phyloP scores from a whole-genome alignment of 2,329 filamentous ascomycete species.

The Epichloe scottii region DNA sequence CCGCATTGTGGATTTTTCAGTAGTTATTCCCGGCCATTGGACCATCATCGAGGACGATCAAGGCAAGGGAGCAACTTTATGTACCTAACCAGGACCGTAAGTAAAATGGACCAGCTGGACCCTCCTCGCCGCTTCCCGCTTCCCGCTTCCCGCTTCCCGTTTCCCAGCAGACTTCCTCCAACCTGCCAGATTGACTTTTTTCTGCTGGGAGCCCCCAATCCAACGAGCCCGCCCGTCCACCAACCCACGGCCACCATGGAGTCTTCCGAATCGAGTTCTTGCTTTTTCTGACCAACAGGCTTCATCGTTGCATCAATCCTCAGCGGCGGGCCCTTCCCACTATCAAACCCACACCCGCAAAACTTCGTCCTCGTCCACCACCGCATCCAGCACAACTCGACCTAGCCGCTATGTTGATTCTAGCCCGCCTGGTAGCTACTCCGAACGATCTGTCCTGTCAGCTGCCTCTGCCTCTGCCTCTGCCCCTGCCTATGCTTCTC shows the following conservation, averaged over 20 bases:
- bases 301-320: background rate
- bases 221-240: background rate
- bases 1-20: background rate
- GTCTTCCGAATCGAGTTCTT: background rate
- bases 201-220: background rate
- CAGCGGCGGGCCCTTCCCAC: background rate
- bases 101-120: background rate
- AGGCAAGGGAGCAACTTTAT: background rate
- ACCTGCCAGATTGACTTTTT: background rate
- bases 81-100: background rate
- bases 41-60: background rate
- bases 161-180: background rate
- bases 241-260: constrained; percentile 2
- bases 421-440: constrained; percentile 42
- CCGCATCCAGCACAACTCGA: constrained; percentile 24
- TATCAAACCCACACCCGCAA: constrained; percentile 13
- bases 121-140: background rate
- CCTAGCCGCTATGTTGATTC: constrained; percentile 49
- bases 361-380: constrained; percentile 32
- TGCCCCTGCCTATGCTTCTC: constrained; percentile 26
- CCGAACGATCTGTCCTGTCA: constrained; percentile 48
- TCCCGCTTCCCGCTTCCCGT: background rate
- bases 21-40: background rate
- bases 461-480: constrained; percentile 31
- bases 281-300: background rate